These are phyloP conservation scores for Fusarium newnesense DNA, from an alignment of 2,329 filamentous ascomycete genomes.

Conservation along the genomic window DNA sequence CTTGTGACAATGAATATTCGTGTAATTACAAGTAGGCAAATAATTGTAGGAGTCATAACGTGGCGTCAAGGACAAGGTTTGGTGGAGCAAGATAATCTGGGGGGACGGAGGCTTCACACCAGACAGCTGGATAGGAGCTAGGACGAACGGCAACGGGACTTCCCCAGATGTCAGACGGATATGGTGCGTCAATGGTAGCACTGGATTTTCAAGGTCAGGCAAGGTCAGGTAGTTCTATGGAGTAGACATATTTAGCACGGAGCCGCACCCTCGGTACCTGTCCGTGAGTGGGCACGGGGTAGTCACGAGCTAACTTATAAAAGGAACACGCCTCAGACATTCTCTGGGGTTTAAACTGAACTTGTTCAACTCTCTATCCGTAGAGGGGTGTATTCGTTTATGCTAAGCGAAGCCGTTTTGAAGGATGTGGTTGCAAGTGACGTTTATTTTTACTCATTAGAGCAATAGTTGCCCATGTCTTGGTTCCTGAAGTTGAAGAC, in stretches of 20 bases:
- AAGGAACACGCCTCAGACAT: conserved; percentile 10
- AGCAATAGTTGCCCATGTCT: conserved; percentile 1
- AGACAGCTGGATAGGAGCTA: conserved; percentile 31
- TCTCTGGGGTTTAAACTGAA: conserved; percentile 1
- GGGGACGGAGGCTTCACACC: conserved; percentile 31
- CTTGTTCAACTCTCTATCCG: conserved; percentile 8
- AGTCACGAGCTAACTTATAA: background rate
- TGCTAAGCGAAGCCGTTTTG: background rate
- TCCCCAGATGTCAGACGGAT: conserved; percentile 25
- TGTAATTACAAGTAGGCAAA: conserved; percentile 15
- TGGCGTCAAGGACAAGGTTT: conserved; percentile 27
- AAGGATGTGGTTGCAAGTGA: background rate
- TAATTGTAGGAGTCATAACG: conserved; percentile 2
- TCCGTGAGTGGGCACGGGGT: conserved; percentile 33
- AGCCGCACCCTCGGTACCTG: conserved; percentile 41
- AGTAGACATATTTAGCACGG: conserved; percentile 28
- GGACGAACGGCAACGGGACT: conserved; percentile 39
- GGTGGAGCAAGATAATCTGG: conserved; percentile 24
- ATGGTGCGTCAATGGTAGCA: background rate
- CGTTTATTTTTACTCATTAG: conserved; percentile 11
- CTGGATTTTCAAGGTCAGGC: background rate
- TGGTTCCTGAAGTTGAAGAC: conserved; percentile 9
- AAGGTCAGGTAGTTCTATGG: conserved; percentile 16
- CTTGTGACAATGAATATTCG: conserved; percentile 1
- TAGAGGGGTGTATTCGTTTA: conserved; percentile 7